Conservation (phyloP, 306 rosid species). For the Dryas octopetala region DNA sequence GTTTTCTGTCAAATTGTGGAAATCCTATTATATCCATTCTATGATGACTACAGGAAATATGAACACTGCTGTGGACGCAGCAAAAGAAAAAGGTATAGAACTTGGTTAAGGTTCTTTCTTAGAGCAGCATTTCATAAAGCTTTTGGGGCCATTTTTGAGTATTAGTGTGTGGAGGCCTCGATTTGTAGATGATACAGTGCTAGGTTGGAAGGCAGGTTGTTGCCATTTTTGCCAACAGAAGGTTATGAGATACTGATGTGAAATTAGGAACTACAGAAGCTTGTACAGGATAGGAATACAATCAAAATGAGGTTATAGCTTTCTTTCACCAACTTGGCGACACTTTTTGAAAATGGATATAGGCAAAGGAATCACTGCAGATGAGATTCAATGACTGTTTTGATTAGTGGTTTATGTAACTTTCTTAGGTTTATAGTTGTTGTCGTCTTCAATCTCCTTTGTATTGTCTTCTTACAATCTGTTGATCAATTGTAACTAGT, state of each 20-base stretch:
- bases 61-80: slow-evolving; percentile 51
- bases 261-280: slow-evolving; percentile 29
- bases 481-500: slow-evolving; percentile 11
- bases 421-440: background rate
- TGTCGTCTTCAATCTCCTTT: background rate
- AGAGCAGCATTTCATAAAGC: slow-evolving; percentile 23
- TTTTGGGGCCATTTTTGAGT: slow-evolving; percentile 31
- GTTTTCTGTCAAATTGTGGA: slow-evolving; percentile 72
- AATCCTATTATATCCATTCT: slow-evolving; percentile 39
- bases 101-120: slow-evolving; percentile 27
- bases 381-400: slow-evolving; percentile 10
- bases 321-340: slow-evolving; percentile 18
- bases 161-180: slow-evolving; percentile 19
- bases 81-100: slow-evolving; percentile 67
- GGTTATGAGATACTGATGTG: slow-evolving; percentile 10
- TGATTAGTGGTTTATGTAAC: background rate
- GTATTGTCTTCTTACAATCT: background rate
- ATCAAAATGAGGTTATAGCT: slow-evolving; percentile 13
- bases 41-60: slow-evolving; percentile 42
- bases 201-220: background rate
- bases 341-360: background rate
- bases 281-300: slow-evolving; percentile 32
- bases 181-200: slow-evolving; percentile 6
- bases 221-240: slow-evolving; percentile 23
- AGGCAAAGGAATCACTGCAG: background rate